Evolutionary conservation across 108 stramenopile genomes (phyloP), one percentile per base, ranked within the genome.

Genomic region (Epithemia pelagica): DNA sequence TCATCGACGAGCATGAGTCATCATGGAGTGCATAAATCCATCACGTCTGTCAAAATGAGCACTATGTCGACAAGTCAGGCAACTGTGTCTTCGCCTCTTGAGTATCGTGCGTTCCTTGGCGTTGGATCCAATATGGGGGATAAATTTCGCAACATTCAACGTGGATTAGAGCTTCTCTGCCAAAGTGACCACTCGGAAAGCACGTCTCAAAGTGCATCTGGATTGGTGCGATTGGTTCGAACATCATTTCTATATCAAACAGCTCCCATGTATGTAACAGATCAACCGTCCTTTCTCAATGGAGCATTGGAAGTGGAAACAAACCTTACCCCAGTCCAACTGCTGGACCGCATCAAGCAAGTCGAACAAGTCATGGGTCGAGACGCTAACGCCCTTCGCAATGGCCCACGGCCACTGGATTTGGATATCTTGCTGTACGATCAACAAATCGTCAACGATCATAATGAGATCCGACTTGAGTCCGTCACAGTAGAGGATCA

Each of bases 341-440:
- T 95, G 56, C 67, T 95, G 25, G 28, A 59, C 0, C 62, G 64
- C 28, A 27, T 90, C 28, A 95, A 95, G 67, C 20, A 53, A 15
- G 68, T 95, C 1, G 94, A 95, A 60, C 27, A 56, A n/a, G 54
- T 79, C 21, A 28, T 95, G 58, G 90, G 90, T 26, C 72, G 92
- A 25, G 67, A 89, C 73, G 54, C 55, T 15, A 32, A 65, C 20
- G 69, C 68, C 10, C 62, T 77, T 31, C 66, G 85, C 19, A 83
- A 87, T 73, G 94, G 94, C 30, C 96, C 96, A 28, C 78, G 96
- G n/a, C 86, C 85, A 1, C 64, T 97, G 22, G 96, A 97, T 68
- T 78, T 97, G 58, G 96, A 97, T 69, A 82, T 97, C 28, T 66
- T 95, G 20, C 68, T 86, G 15, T 93, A 81, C 65, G 82, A 77